Base-by-base conservation (phyloP, 345 rosid species). In the Citrus hindsii region DNA sequence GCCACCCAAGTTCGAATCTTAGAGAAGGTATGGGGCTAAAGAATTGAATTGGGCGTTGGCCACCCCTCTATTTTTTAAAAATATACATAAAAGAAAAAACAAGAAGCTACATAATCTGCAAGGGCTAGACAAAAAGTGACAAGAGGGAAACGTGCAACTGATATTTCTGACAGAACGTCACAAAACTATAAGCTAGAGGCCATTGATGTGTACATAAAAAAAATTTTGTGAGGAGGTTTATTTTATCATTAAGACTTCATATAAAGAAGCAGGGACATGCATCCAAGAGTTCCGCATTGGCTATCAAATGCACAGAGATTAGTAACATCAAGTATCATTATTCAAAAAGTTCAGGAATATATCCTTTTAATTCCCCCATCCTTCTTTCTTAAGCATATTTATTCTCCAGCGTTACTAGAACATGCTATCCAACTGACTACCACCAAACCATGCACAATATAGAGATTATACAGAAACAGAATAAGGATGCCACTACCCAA, bases 401-500 rank as follows among this genome's bases (percentile, higher is more conserved):
- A 42, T 63, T 72, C 25, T 53, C 70, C 42, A 33, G 2, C 9
- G 46, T 63, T 62, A 37, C 71, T 28, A 62, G 30, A 51, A 24
- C 40, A 68, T 38, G 61, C 16, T 42, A 81, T 27, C 37, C 61
- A 82, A 19, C 65, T 46, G 40, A 62, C 6, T 69, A 67, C 4
- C 22, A 68, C 64, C 46, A 53, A 66, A 65, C 35, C 32, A 81
- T 18, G 61, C 61, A 35, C 73, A 56, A 37, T 2, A 46, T 12
- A 73, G 3, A 58, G 59, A 19, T 21, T 84, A 22, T 28, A 30
- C 37, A 80, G 74, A 56, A 72, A 68, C 58, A 56, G 37, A 82
- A 28, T 22, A 79, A 70, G 63, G 60, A 30, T 63, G 80, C 65
- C 21, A 72, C 78, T 88, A 97, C 99, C 99, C 99, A 94, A 83